phyloP scores from a whole-genome alignment of 169 alveolate genomes.

The Cystoisospora suis region DNA sequence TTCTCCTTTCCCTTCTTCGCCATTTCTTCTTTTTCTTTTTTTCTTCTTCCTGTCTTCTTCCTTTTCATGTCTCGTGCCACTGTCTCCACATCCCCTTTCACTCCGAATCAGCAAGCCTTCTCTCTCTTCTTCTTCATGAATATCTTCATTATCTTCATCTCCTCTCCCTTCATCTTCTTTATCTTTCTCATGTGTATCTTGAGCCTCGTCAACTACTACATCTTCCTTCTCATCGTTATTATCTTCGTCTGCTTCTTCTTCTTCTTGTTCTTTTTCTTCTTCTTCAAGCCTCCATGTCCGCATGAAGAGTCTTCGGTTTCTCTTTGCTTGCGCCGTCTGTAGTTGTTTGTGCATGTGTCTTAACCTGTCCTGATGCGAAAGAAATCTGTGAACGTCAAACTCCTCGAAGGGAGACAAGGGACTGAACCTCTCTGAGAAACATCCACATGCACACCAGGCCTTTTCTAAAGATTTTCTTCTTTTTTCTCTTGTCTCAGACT shows the following conservation, averaged over 20 bases:
- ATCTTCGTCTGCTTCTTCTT: neutral
- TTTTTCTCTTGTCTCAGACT: neutral
- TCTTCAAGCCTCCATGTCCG: neutral
- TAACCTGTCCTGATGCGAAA: too few species aligned
- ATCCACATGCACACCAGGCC: neutral
- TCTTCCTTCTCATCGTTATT: neutral
- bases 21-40: neutral
- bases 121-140: neutral
- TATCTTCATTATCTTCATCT: neutral
- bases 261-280: neutral
- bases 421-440: constrained; percentile 5
- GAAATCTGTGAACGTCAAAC: too few species aligned
- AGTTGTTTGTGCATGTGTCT: too few species aligned
- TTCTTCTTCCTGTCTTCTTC: neutral
- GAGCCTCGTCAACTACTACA: neutral
- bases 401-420: neutral
- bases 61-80: neutral
- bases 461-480: neutral
- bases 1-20: neutral
- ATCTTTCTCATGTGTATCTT: neutral
- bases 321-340: too few species aligned
- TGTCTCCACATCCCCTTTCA: neutral
- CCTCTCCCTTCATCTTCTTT: neutral
- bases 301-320: too few species aligned
- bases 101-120: neutral